Conservation (phyloP, 768 basidiomycete genomes). For the Tylopilus intermedius region DNA sequence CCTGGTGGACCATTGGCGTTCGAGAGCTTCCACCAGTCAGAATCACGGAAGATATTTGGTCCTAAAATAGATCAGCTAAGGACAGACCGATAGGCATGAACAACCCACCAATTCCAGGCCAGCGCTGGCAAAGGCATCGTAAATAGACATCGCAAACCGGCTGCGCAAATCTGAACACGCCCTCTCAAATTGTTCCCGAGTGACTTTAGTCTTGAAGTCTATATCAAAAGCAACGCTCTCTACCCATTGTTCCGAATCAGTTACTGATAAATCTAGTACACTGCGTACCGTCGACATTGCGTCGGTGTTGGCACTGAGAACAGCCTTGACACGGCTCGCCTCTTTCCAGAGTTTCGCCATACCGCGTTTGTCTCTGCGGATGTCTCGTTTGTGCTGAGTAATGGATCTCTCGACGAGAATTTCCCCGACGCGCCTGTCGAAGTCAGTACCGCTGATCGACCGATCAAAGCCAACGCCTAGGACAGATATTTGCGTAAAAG, state of each 20-base stretch:
- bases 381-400: conserved; percentile 59
- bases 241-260: conserved; percentile 41
- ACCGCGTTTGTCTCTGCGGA: conserved; percentile 70
- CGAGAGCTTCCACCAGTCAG: conserved; percentile 89
- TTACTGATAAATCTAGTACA: background rate
- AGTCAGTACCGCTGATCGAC: conserved; percentile 67
- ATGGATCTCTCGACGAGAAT: conserved; percentile 75
- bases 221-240: conserved; percentile 89
- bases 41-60: conserved; percentile 81
- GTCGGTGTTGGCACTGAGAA: conserved; percentile 90
- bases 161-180: conserved; percentile 61
- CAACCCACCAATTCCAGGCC: conserved; percentile 58
- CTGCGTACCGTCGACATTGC: conserved; percentile 60
- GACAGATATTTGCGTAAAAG: conserved; percentile 69
- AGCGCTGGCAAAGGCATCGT: conserved; percentile 64
- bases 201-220: conserved; percentile 79
- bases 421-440: conserved; percentile 80
- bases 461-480: conserved; percentile 82
- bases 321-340: conserved; percentile 82
- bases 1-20: conserved; percentile 80
- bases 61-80: conserved; percentile 35
- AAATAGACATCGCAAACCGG: conserved; percentile 66
- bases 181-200: conserved; percentile 73
- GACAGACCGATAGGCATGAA: background rate
- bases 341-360: conserved; percentile 96